Evolutionary conservation across 139 green algal species (phyloP).

Genomic region (Picochlorum sp.): DNA sequence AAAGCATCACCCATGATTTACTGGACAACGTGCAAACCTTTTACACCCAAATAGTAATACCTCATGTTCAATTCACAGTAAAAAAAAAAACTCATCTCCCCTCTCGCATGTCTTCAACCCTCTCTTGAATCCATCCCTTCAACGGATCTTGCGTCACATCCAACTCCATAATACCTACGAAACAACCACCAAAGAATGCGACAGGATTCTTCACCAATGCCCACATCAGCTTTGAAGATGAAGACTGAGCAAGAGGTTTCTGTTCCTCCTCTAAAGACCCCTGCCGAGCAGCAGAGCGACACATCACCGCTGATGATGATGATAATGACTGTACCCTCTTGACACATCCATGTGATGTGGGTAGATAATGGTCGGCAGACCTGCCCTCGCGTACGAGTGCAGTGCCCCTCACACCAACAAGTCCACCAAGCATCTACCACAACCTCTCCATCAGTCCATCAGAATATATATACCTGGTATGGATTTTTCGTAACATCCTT

Average conservation of each 20-base stretch:
- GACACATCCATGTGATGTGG: no score
- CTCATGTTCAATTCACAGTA: no score
- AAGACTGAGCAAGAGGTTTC: neutral
- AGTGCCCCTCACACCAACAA: no score
- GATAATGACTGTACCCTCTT: no score
- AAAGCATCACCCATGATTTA: constrained; percentile 1
- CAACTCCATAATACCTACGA: constrained; percentile 16
- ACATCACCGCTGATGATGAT: neutral
- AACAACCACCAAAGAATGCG: constrained; percentile 11
- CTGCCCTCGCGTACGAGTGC: no score
- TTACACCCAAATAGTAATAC: neutral
- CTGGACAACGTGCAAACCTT: neutral
- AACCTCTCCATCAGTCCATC: no score
- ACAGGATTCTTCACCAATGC: constrained; percentile 6
- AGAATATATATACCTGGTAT: no score
- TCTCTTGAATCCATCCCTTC: constrained; percentile 12
- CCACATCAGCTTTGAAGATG: neutral
- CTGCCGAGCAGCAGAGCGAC: neutral
- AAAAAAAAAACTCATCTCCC: no score
- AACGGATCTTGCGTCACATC: constrained; percentile 18
- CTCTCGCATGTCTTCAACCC: neutral
- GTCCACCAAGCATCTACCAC: no score
- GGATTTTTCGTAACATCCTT: no score
- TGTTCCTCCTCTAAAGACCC: neutral
- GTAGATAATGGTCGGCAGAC: no score